Conservation (phyloP, 306 rosid species). For the Rubus idaeus region DNA sequence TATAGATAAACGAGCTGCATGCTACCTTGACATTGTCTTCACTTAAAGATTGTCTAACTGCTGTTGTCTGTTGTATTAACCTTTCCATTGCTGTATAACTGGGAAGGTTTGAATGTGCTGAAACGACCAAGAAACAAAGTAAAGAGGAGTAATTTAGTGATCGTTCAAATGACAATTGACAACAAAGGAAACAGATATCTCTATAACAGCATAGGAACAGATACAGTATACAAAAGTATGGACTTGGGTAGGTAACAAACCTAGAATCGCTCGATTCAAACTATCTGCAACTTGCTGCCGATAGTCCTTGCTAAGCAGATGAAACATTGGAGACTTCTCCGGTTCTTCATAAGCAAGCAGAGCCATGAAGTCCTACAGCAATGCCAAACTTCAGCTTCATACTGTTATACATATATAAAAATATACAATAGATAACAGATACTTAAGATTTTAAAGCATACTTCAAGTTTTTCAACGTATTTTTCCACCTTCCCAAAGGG, state of each 20-base stretch:
- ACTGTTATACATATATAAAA: neutral
- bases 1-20: neutral
- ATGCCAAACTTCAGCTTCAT: conserved; percentile 9
- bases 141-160: conserved; percentile 5
- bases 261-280: conserved; percentile 78
- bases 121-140: conserved; percentile 35
- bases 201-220: conserved; percentile 1
- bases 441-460: conserved; percentile 26
- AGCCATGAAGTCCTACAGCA: conserved; percentile 72
- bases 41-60: conserved; percentile 68
- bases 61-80: conserved; percentile 76
- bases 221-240: conserved; percentile 4
- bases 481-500: conserved; percentile 72
- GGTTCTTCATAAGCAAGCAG: conserved; percentile 92
- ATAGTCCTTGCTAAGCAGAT: conserved; percentile 72
- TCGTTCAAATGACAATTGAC: neutral
- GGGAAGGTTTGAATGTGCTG: conserved; percentile 74
- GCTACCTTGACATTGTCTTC: conserved; percentile 71
- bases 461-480: conserved; percentile 62
- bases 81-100: conserved; percentile 81
- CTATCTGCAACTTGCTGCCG: conserved; percentile 76
- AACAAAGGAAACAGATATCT: conserved; percentile 9
- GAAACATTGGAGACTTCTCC: conserved; percentile 89
- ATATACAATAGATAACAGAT: neutral
- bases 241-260: conserved; percentile 44